Evolutionary conservation across 2,329 filamentous ascomycete genomes (phyloP).

Genomic region (Epichloe coenophiala): DNA sequence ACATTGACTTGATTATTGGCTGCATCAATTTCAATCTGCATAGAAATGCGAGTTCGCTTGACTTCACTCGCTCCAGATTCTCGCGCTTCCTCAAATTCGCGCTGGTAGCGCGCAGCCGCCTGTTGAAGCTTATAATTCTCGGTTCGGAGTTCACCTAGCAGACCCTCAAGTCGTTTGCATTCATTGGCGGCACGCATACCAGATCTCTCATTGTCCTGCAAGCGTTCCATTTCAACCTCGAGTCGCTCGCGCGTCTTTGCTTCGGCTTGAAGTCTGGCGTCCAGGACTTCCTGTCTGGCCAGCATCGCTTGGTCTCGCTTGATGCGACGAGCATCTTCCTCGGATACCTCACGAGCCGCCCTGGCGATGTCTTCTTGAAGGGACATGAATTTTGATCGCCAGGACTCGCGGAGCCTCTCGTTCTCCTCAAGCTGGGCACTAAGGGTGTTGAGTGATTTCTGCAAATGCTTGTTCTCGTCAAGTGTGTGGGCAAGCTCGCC

Average conservation of each 20-base stretch:
- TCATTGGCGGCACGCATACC: constrained; percentile 51
- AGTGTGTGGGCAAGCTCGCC: constrained; percentile 34
- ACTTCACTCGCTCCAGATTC: constrained; percentile 70
- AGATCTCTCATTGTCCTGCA: constrained; percentile 50
- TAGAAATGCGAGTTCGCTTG: constrained; percentile 61
- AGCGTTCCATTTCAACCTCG: constrained; percentile 51
- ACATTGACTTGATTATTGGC: constrained; percentile 79
- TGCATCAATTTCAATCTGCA: constrained; percentile 71
- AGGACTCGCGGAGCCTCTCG: constrained; percentile 67
- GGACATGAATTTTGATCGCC: constrained; percentile 71
- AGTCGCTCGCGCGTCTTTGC: constrained; percentile 54
- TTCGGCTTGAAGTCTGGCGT: constrained; percentile 63
- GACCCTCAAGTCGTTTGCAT: constrained; percentile 42
- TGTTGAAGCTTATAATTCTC: constrained; percentile 64
- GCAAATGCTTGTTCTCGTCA: constrained; percentile 59
- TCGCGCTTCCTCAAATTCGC: constrained; percentile 72
- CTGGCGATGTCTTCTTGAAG: constrained; percentile 78
- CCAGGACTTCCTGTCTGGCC: constrained; percentile 67
- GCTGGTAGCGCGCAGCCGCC: constrained; percentile 54
- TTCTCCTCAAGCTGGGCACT: constrained; percentile 75
- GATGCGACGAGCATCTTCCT: constrained; percentile 67
- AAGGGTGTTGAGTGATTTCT: constrained; percentile 59
- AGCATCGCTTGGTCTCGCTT: constrained; percentile 68
- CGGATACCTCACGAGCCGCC: constrained; percentile 65
- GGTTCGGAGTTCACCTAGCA: constrained; percentile 42